These are phyloP conservation scores for Trametes polyzona DNA, from an alignment of 1,284 basidiomycete genomes.

Conservation along the genomic window DNA sequence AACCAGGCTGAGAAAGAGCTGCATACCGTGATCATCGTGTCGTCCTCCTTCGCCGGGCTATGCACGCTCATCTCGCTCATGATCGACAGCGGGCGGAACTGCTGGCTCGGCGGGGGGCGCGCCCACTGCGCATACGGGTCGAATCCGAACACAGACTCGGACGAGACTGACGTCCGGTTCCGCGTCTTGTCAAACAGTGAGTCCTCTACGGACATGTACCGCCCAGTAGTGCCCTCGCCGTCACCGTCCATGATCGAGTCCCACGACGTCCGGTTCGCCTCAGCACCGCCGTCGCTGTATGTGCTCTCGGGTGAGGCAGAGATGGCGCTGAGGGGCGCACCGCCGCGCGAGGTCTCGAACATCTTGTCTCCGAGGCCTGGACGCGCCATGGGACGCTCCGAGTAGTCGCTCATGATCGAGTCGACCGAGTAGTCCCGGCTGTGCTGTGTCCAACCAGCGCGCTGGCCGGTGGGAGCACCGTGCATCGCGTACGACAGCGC, in stretches of 20 bases:
- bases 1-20: neutral
- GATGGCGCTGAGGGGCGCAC: conserved; percentile 65
- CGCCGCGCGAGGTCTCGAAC: conserved; percentile 70
- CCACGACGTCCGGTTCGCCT: conserved; percentile 24
- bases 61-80: conserved; percentile 57
- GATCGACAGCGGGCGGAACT: conserved; percentile 67
- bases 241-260: conserved; percentile 31
- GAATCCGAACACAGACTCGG: conserved; percentile 71
- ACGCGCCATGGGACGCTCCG: conserved; percentile 59
- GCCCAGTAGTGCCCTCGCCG: no score
- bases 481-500: conserved; percentile 55
- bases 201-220: conserved; percentile 48
- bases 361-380: conserved; percentile 88
- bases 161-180: conserved; percentile 51
- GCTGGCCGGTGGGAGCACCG: conserved; percentile 55
- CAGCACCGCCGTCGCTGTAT: conserved; percentile 28
- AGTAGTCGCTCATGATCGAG: conserved; percentile 68
- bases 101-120: conserved; percentile 35
- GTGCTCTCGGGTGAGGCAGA: conserved; percentile 66
- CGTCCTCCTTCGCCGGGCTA: conserved; percentile 65
- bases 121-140: conserved; percentile 40
- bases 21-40: conserved; percentile 78
- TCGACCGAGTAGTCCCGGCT: conserved; percentile 64
- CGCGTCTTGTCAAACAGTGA: conserved; percentile 71
- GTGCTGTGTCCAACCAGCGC: conserved; percentile 66